These are phyloP conservation scores for Parachaetomium inaequale DNA, from an alignment of 495 filamentous ascomycete species.

Conservation along the genomic window DNA sequence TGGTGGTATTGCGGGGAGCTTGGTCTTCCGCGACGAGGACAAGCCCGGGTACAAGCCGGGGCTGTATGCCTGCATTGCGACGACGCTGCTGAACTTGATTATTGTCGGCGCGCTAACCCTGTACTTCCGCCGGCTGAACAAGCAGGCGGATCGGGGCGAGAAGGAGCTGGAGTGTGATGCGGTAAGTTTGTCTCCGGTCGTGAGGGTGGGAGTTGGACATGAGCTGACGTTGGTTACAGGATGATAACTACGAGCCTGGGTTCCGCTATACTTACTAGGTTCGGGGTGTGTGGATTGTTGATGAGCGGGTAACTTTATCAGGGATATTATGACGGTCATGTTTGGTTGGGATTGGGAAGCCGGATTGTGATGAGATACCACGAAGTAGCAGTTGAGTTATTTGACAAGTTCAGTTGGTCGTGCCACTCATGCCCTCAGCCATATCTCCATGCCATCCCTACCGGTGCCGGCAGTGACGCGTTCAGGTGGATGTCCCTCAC, in stretches of 20 bases:
- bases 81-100: constrained; percentile 34
- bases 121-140: constrained; percentile 36
- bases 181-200: constrained; percentile 32
- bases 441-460: background rate
- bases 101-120: constrained; percentile 35
- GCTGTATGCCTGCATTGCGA: constrained; percentile 45
- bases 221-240: constrained; percentile 31
- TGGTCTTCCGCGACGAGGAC: constrained; percentile 52
- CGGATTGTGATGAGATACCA: background rate
- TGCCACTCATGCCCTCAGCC: background rate
- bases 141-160: constrained; percentile 44
- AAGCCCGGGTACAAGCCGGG: constrained; percentile 40
- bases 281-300: background rate
- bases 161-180: constrained; percentile 42
- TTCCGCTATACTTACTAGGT: constrained; percentile 50
- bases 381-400: background rate
- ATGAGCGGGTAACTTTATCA: constrained; percentile 1
- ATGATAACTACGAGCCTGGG: constrained; percentile 36
- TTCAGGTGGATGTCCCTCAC: constrained; percentile 6
- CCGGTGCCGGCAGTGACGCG: background rate
- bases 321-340: background rate
- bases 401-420: background rate
- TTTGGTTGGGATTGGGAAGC: background rate
- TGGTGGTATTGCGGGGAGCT: constrained; percentile 56
- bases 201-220: constrained; percentile 7